Evolutionary conservation across 2,329 filamentous ascomycete genomes (phyloP).

Genomic region (Albifimbria verrucaria): DNA sequence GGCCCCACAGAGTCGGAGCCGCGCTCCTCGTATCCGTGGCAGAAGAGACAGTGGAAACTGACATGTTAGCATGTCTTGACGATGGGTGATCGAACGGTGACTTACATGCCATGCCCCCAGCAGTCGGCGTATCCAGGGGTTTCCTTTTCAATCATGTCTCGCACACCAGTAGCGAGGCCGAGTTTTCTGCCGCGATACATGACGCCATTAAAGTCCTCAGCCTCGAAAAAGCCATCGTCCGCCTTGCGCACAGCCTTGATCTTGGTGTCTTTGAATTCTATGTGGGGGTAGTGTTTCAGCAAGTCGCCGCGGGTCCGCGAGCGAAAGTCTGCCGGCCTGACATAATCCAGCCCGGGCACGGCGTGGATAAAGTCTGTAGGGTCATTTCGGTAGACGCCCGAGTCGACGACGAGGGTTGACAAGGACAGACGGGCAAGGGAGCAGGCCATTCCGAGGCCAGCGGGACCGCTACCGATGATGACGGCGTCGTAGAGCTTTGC

Average conservation of each 20-base stretch:
- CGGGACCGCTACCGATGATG: constrained; percentile 51
- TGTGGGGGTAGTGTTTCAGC: constrained; percentile 27
- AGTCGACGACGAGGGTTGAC: constrained; percentile 47
- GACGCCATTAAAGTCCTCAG: constrained; percentile 36
- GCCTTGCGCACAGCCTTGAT: constrained; percentile 24
- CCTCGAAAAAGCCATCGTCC: constrained; percentile 28
- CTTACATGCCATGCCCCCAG: constrained; percentile 46
- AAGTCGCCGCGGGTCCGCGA: constrained; percentile 30
- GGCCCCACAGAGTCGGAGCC: constrained; percentile 43
- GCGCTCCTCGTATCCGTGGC: constrained; percentile 57
- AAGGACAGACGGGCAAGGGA: constrained; percentile 47
- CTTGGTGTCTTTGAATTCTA: constrained; percentile 27
- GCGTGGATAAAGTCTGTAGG: constrained; percentile 46
- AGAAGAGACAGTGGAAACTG: constrained; percentile 58
- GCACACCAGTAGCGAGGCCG: constrained; percentile 51
- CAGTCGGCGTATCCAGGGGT: constrained; percentile 53
- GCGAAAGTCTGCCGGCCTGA: constrained; percentile 29
- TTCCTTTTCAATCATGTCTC: constrained; percentile 44
- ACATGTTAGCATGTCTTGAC: background rate
- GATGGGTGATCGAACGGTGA: too few relatives aligned
- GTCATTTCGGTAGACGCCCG: constrained; percentile 47
- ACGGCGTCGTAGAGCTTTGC: constrained; percentile 43
- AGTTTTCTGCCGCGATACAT: constrained; percentile 49
- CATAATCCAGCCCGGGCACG: constrained; percentile 36
- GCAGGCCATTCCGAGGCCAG: constrained; percentile 44